phyloP scores from a whole-genome alignment of 2,329 filamentous ascomycete genomes.

The Amylocarpus encephaloides region DNA sequence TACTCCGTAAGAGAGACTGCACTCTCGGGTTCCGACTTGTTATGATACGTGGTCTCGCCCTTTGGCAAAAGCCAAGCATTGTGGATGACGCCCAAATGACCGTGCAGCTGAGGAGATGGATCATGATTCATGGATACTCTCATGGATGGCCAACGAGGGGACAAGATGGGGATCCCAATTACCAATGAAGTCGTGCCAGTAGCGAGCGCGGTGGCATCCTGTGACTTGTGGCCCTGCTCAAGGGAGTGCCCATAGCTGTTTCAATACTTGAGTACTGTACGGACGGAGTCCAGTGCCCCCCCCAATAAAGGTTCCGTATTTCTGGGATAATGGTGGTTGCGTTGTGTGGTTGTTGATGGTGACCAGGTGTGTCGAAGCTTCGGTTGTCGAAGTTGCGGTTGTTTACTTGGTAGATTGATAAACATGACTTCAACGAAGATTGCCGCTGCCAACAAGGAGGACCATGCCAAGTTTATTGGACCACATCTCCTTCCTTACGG shows the following conservation, averaged over 20 bases:
- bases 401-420: no score
- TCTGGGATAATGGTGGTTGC: background rate
- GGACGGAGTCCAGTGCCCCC: background rate
- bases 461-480: no score
- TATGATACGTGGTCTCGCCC: background rate
- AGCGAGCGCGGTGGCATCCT: background rate
- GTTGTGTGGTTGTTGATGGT: no score
- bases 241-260: conserved; percentile 1
- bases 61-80: conserved; percentile 5
- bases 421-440: no score
- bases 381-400: no score
- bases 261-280: background rate
- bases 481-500: no score
- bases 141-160: no score
- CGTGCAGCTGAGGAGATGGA: background rate
- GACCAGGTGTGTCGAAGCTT: no score
- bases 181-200: background rate
- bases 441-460: no score
- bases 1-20: background rate
- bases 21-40: background rate
- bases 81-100: background rate
- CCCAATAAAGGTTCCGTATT: background rate
- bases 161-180: background rate
- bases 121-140: no score
- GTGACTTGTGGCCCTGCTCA: background rate